Conservation (phyloP, 2,329 filamentous ascomycete genomes). For the Sphaerulina vaccinii region DNA sequence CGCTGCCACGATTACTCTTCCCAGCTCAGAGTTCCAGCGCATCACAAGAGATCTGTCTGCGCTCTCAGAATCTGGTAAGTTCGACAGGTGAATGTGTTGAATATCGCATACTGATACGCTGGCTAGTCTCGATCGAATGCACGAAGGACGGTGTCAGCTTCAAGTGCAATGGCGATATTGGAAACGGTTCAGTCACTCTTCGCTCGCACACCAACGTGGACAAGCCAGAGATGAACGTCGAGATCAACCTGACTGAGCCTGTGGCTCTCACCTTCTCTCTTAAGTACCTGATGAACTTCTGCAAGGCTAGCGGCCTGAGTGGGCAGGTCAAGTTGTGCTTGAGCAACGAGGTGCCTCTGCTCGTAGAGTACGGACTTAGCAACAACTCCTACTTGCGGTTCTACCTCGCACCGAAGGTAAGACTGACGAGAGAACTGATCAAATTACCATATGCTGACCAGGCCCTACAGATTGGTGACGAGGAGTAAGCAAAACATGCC, state of each 20-base stretch:
- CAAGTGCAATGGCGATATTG: slow-evolving; percentile 88
- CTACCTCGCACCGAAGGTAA: slow-evolving; percentile 96
- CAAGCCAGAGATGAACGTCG: slow-evolving; percentile 79
- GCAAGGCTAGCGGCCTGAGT: slow-evolving; percentile 89
- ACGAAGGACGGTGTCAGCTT: slow-evolving; percentile 98
- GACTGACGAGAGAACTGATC: slow-evolving; percentile 30
- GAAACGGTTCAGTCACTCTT: slow-evolving; percentile 88
- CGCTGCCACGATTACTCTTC: slow-evolving; percentile 85
- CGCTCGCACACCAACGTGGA: slow-evolving; percentile 86
- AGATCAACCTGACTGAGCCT: slow-evolving; percentile 87
- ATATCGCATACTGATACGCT: slow-evolving; percentile 25
- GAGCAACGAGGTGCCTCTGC: slow-evolving; percentile 90
- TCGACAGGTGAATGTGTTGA: not conserved
- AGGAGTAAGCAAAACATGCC: slow-evolving; percentile 49
- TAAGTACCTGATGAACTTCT: slow-evolving; percentile 99
- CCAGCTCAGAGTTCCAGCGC: slow-evolving; percentile 83
- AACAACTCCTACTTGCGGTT: slow-evolving; percentile 90
- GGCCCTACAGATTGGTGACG: slow-evolving; percentile 64
- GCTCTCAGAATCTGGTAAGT: slow-evolving; percentile 90
- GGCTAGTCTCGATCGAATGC: slow-evolving; percentile 87
- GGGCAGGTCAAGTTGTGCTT: slow-evolving; percentile 84
- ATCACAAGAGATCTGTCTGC: slow-evolving; percentile 91
- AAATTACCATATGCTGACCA: not conserved
- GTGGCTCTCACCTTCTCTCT: slow-evolving; percentile 95
- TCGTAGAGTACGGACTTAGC: slow-evolving; percentile 84